Percentiles rank a stretch among this genome's conserved stretches.
Evolutionary conservation across 441 rosid species (phyloP).

Genomic region (Populus tomentosa): DNA sequence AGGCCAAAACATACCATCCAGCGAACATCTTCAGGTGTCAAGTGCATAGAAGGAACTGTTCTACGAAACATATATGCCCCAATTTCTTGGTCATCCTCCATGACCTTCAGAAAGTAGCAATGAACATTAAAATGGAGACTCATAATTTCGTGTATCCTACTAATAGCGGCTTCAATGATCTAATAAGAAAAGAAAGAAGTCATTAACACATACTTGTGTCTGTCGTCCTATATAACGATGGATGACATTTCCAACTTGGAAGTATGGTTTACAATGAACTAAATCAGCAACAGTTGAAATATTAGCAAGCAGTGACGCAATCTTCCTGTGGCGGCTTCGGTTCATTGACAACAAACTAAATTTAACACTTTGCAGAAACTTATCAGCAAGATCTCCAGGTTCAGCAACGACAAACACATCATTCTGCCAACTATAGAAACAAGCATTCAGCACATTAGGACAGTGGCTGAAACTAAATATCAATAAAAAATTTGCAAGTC

Average conservation of each 20-base stretch:
- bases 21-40: slow-evolving; percentile 83
- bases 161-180: slow-evolving; percentile 5
- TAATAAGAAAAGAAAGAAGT: slow-evolving; percentile 7
- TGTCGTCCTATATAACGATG: slow-evolving; percentile 91
- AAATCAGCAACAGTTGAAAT: slow-evolving; percentile 74
- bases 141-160: neutral
- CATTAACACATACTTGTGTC: slow-evolving; percentile 55
- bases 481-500: slow-evolving; percentile 1
- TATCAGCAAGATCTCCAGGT: slow-evolving; percentile 92
- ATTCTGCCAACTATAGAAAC: slow-evolving; percentile 76
- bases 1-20: slow-evolving; percentile 64
- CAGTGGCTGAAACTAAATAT: slow-evolving; percentile 12
- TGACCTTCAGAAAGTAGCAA: slow-evolving; percentile 48
- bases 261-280: slow-evolving; percentile 59
- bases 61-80: slow-evolving; percentile 95
- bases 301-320: slow-evolving; percentile 54
- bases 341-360: slow-evolving; percentile 61
- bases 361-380: slow-evolving; percentile 82
- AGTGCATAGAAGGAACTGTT: slow-evolving; percentile 81
- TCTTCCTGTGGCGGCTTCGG: slow-evolving; percentile 48
- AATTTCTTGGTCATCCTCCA: slow-evolving; percentile 95
- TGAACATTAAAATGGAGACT: slow-evolving; percentile 16
- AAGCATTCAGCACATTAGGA: slow-evolving; percentile 25
- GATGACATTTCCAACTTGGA: slow-evolving; percentile 82
- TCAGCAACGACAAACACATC: slow-evolving; percentile 98